Evolutionary conservation across 176 grass and related monocot species (phyloP).

Genomic region (Triticum urartu): DNA sequence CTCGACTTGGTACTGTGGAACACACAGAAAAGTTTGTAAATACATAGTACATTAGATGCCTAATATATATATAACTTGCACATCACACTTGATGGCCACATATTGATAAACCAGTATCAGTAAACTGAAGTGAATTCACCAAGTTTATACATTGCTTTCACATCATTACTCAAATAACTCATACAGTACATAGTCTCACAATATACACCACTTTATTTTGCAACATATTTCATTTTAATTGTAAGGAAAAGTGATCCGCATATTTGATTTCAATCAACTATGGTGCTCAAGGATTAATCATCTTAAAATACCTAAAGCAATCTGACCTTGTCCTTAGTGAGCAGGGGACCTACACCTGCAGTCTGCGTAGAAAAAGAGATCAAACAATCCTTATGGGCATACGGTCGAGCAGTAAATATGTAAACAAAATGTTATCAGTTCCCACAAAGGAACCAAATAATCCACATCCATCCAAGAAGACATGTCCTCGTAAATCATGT

Average conservation of each 20-base stretch:
- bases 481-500: slow-evolving; percentile 27
- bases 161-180: not conserved
- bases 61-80: not conserved
- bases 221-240: too few species aligned
- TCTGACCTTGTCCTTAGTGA: too few species aligned
- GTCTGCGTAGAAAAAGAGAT: too few species aligned
- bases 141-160: slow-evolving; percentile 7
- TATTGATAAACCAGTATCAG: slow-evolving; percentile 8
- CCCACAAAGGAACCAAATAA: too few species aligned
- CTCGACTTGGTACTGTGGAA: not conserved
- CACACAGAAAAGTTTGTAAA: not conserved
- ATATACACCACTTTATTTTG: not conserved
- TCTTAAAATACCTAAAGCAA: too few species aligned
- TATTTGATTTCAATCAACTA: too few species aligned
- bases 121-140: not conserved
- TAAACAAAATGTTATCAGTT: too few species aligned
- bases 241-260: too few species aligned
- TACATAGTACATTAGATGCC: not conserved
- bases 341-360: too few species aligned
- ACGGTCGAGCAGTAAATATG: too few species aligned
- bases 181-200: not conserved
- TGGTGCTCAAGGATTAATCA: too few species aligned
- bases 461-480: slow-evolving; percentile 31
- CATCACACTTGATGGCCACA: not conserved
- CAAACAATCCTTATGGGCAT: too few species aligned